Conservation (phyloP, 768 basidiomycete species). For the Auriscalpium orientale region DNA sequence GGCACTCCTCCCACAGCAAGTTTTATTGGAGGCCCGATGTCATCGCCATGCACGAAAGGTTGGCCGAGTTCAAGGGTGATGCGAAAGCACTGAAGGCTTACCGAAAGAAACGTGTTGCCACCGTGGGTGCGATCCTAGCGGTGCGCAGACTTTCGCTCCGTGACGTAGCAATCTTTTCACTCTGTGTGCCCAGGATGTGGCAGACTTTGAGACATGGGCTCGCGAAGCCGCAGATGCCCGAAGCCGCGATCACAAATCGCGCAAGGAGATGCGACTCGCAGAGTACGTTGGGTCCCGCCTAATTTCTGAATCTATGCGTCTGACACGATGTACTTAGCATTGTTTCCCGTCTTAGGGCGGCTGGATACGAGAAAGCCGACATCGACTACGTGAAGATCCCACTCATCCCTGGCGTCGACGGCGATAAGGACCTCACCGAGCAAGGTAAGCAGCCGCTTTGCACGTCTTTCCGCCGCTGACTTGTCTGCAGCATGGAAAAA, state of each 20-base stretch:
- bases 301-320: not conserved
- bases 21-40: conserved; percentile 13
- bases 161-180: not conserved
- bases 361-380: conserved; percentile 5
- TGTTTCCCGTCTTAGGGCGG: not conserved
- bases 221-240: not conserved
- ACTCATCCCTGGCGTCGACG: conserved; percentile 1
- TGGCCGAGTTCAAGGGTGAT: conserved; percentile 2
- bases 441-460: not conserved
- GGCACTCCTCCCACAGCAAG: conserved; percentile 2
- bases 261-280: not conserved
- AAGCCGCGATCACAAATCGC: not conserved
- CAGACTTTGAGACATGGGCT: conserved; percentile 6
- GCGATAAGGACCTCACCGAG: conserved; percentile 5
- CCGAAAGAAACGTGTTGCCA: conserved; percentile 5
- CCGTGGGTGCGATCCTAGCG: conserved; percentile 3
- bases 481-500: conserved; percentile 5
- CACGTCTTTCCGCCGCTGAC: not conserved
- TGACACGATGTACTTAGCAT: not conserved
- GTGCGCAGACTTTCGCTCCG: not conserved
- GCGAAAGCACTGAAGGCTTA: conserved; percentile 4
- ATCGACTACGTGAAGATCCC: not conserved
- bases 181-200: conserved; percentile 1
- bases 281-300: not conserved
- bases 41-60: conserved; percentile 3